Percentiles rank a stretch among this genome's conserved stretches.
phyloP scores from a whole-genome alignment of 305 asterid genomes.

The Fraxinus sp. region DNA sequence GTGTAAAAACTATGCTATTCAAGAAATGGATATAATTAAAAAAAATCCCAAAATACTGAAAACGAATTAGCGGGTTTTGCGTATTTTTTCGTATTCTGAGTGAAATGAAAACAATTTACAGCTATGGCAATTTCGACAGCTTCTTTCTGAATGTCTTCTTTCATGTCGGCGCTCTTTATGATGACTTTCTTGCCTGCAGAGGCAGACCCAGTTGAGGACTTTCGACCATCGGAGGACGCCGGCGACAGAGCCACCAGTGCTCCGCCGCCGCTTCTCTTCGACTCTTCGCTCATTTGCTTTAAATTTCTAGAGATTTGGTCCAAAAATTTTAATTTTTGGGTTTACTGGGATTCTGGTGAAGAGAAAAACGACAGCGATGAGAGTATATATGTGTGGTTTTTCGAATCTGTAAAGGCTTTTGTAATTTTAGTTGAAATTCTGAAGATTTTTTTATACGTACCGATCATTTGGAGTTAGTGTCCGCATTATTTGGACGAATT shows the following conservation, averaged over 20 bases:
- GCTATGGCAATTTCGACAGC: slow-evolving; percentile 82
- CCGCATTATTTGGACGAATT: neutral
- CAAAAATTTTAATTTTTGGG: neutral
- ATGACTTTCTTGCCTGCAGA: slow-evolving; percentile 55
- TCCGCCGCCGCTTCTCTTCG: slow-evolving; percentile 63
- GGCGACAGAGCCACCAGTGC: slow-evolving; percentile 45
- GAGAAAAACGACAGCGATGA: neutral
- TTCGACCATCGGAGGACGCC: slow-evolving; percentile 59
- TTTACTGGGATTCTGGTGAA: neutral
- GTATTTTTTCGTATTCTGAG: neutral
- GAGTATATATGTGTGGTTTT: neutral
- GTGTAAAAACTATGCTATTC: neutral
- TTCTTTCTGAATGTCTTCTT: slow-evolving; percentile 83
- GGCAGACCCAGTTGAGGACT: slow-evolving; percentile 46
- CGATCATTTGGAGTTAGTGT: neutral
- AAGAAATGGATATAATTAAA: neutral
- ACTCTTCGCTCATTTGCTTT: slow-evolving; percentile 61
- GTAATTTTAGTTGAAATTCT: neutral
- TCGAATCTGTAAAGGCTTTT: neutral
- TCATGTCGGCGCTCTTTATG: slow-evolving; percentile 93
- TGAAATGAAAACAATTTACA: slow-evolving; percentile 40
- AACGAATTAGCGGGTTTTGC: neutral
- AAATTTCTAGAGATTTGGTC: neutral
- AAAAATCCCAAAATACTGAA: neutral
- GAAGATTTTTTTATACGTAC: neutral